Conservation (phyloP, 805 yeast genomes). For the Kluyveromyces starmeri region DNA sequence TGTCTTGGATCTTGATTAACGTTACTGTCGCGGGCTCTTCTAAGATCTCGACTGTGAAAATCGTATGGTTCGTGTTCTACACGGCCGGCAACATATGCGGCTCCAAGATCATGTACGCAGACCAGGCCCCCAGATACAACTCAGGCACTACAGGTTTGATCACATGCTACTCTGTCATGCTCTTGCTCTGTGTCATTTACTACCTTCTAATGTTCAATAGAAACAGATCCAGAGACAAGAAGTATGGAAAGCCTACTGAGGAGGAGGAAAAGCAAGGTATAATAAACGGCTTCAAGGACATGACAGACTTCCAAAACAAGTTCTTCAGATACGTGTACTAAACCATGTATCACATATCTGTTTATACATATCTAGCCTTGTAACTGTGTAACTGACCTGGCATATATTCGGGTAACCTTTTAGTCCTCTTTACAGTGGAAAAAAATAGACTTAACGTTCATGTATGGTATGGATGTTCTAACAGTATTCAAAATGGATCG, state of each 20-base stretch:
- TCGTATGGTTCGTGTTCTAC: conserved; percentile 15
- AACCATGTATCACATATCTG: too few relatives aligned
- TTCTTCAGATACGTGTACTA: conserved; percentile 14
- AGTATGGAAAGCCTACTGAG: conserved; percentile 11
- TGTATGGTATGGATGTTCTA: too few relatives aligned
- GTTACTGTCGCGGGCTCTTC: conserved; percentile 17
- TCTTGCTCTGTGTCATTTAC: conserved; percentile 14
- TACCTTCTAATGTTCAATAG: conserved; percentile 13
- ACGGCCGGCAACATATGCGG: conserved; percentile 16
- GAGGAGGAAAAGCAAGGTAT: conserved; percentile 14
- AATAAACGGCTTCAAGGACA: conserved; percentile 16
- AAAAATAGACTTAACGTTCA: too few relatives aligned
- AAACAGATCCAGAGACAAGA: conserved; percentile 11
- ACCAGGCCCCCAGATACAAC: conserved; percentile 15
- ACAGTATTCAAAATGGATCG: too few relatives aligned
- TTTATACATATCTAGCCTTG: too few relatives aligned
- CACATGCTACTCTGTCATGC: conserved; percentile 15
- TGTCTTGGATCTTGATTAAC: conserved; percentile 16
- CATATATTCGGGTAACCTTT: too few relatives aligned
- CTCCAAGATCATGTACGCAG: conserved; percentile 14
- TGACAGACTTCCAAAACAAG: conserved; percentile 15
- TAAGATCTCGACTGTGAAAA: conserved; percentile 12
- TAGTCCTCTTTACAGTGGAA: too few relatives aligned
- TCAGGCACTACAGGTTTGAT: conserved; percentile 18
- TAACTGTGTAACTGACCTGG: too few relatives aligned